Conservation (phyloP, 345 rosid genomes). For the Capsella bursapastoris region DNA sequence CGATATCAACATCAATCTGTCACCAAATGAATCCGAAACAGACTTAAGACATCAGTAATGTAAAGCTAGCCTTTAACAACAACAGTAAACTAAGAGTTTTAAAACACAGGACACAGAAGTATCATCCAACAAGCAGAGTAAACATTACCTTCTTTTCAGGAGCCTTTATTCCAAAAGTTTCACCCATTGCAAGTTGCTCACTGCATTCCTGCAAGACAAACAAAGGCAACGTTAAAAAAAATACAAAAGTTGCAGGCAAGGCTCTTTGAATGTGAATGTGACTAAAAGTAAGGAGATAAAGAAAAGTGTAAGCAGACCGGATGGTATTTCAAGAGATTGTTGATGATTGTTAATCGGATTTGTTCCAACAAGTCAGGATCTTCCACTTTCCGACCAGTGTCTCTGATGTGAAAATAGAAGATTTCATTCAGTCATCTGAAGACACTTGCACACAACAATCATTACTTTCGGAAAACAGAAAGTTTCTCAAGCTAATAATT, state of each 20-base stretch:
- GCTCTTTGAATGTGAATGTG: not conserved
- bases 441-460: slow-evolving; percentile 4
- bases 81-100: not conserved
- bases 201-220: slow-evolving; percentile 77
- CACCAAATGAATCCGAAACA: slow-evolving; percentile 30
- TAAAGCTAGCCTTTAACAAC: not conserved
- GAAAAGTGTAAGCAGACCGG: slow-evolving; percentile 63
- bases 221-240: not conserved
- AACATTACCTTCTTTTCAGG: slow-evolving; percentile 78
- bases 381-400: slow-evolving; percentile 94
- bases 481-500: not conserved
- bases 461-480: not conserved
- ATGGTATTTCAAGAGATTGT: slow-evolving; percentile 93
- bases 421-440: slow-evolving; percentile 11
- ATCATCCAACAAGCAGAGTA: slow-evolving; percentile 17
- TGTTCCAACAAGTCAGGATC: slow-evolving; percentile 91
- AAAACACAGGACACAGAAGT: not conserved
- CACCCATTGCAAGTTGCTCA: slow-evolving; percentile 91
- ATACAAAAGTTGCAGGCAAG: not conserved
- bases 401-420: slow-evolving; percentile 51
- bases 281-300: not conserved
- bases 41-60: not conserved
- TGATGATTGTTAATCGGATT: slow-evolving; percentile 90
- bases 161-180: slow-evolving; percentile 89
- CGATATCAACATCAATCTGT: slow-evolving; percentile 92